Base-by-base conservation (phyloP, 2,329 filamentous ascomycete species). In the Cercospora zeae-maydis region DNA sequence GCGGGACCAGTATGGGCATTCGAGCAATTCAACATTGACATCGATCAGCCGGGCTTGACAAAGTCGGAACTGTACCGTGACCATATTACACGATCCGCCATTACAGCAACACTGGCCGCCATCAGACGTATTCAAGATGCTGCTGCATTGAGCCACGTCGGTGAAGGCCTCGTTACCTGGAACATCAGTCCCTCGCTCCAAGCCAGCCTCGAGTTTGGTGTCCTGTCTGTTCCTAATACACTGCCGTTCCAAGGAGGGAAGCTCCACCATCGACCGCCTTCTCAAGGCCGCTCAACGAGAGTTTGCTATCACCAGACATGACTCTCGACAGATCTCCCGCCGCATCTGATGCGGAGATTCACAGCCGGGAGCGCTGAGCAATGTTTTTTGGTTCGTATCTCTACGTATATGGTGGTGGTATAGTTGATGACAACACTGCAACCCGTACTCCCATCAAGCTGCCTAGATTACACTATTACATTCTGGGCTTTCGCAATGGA, bases 1-100 rank as follows among this genome's bases (percentile, higher is more conserved):
- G 76, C 76, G n/a, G 78, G 78, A 6, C 78, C 77, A 0, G 76
- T 80, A 7, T 80, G 78, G 78, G 77, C 77, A 0, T 80, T 75
- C 61, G 77, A 80, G 37, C 78, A 79, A 62, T 79, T 79, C 63
- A 66, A 72, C 5, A 68, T 79, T 60, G 67, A 79, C 67, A 78
- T 80, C 58, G 76, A 79, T 63, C 75, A 77, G 33, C 66, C 71
- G 4, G 68, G 70, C 16, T 63, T 79, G 33, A 80, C 77, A 31
- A 80, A 80, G 59, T 78, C 78, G 0, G 75, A 73, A 27, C 67
- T 80, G 2, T 80, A 79, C 60, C 73, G 77, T 24, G 76, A 77
- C 0, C 67, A 73, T 0, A 72, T 79, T 57, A 78, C 77, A 1
- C 72, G 74, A 42, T 75, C 77, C 14, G 77, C 77, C 21, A 71